Conservation (phyloP, 495 filamentous ascomycete genomes). For the Neurospora cerealis region DNA sequence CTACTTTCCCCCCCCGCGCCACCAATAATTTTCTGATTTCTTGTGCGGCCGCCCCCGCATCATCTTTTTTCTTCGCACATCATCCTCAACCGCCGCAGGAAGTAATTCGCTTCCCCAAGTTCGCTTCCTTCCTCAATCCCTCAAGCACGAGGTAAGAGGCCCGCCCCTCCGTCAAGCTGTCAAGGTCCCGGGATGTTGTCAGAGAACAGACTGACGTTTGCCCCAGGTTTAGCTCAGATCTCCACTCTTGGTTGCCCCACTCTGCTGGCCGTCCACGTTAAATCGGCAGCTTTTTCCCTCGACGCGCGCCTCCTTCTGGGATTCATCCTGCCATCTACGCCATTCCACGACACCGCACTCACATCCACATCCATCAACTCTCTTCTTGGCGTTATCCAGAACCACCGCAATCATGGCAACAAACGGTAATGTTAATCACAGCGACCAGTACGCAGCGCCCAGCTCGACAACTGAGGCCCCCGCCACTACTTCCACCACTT, state of each 20-base stretch:
- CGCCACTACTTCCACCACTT: conserved; percentile 7
- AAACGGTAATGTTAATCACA: conserved; percentile 34
- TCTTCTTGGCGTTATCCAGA: background rate
- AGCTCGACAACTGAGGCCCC: conserved; percentile 13
- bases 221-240: background rate
- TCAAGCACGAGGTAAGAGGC: background rate
- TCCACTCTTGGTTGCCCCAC: background rate
- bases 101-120: background rate
- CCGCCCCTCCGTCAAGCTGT: background rate
- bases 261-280: background rate
- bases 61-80: background rate
- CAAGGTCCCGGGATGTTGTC: background rate
- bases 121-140: background rate
- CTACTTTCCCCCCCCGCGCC: background rate
- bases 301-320: conserved; percentile 10
- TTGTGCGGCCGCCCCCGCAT: background rate
- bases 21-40: background rate
- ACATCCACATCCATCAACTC: conserved; percentile 1
- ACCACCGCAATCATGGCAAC: conserved; percentile 35
- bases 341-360: conserved; percentile 5
- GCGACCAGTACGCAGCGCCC: conserved; percentile 26
- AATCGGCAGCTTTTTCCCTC: background rate
- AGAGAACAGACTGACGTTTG: background rate
- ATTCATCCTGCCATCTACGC: background rate
- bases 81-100: background rate